Percentiles rank a stretch among this genome's conserved stretches.
These are phyloP conservation scores for Coccomyxa sp. DNA, from an alignment of 139 green algal genomes.

Conservation along the genomic window DNA sequence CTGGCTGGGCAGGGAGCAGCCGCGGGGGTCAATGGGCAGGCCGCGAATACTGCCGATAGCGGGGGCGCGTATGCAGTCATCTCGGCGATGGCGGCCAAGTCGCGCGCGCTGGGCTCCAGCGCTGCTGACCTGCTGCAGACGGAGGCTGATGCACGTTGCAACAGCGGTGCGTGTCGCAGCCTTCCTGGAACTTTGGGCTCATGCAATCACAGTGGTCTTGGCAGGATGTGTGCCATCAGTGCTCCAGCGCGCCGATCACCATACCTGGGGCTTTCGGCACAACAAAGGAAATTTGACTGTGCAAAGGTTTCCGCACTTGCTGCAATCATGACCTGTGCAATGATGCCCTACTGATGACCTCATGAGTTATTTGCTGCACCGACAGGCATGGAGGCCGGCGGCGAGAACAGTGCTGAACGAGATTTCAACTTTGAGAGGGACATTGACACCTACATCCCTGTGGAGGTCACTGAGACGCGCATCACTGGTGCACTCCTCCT, in stretches of 20 bases:
- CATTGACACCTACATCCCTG: conserved; percentile 12
- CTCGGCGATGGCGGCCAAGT: background rate
- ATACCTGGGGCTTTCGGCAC: no score
- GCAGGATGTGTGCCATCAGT: no score
- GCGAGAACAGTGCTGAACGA: background rate
- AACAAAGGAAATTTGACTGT: no score
- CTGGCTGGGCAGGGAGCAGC: background rate
- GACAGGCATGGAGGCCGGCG: background rate
- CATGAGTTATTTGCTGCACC: no score
- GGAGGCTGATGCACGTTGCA: background rate
- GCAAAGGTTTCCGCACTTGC: no score
- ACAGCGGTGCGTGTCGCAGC: background rate
- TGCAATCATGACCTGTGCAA: no score
- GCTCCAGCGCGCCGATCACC: no score
- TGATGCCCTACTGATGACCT: no score
- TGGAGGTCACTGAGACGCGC: conserved; percentile 75
- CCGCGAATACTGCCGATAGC: background rate
- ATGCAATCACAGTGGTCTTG: no score
- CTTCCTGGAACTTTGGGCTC: background rate
- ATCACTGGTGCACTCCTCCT: conserved; percentile 21
- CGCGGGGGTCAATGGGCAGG: background rate
- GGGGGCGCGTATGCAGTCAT: background rate
- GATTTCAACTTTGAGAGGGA: conserved; percentile 7
- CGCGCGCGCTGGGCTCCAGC: background rate
- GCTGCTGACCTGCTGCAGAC: background rate